These are phyloP conservation scores for Asterella californica DNA, from an alignment of 225 moss, liverwort and hornwort species.

Conservation along the genomic window DNA sequence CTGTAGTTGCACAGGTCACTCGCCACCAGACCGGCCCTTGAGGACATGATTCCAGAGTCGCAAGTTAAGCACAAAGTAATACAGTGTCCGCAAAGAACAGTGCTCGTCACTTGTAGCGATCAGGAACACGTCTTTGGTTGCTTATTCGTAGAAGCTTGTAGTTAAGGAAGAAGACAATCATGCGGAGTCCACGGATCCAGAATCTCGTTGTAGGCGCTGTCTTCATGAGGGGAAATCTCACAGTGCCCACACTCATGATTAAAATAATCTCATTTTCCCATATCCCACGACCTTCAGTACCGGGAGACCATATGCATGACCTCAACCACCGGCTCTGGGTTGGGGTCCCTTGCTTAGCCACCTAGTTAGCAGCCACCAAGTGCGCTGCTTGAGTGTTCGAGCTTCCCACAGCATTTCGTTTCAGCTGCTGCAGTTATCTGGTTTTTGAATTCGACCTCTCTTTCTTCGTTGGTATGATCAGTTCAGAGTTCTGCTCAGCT, in stretches of 20 bases:
- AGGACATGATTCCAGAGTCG: background rate
- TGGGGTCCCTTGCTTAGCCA: background rate
- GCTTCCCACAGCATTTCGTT: background rate
- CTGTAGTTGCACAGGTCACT: slow-evolving; percentile 9
- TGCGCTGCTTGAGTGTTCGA: background rate
- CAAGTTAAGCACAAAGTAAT: background rate
- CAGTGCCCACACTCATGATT: background rate
- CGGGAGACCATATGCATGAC: slow-evolving; percentile 1
- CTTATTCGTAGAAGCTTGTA: background rate
- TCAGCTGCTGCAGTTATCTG: background rate
- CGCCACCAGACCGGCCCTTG: background rate
- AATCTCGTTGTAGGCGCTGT: background rate
- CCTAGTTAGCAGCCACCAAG: background rate
- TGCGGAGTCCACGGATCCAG: background rate
- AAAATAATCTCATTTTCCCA: background rate
- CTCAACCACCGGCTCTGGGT: background rate
- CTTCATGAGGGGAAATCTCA: background rate
- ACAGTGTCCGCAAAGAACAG: background rate
- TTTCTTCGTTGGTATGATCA: background rate
- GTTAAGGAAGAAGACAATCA: slow-evolving; percentile 8
- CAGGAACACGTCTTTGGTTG: background rate
- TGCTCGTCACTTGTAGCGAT: background rate
- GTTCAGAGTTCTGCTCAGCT: background rate
- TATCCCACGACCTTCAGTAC: slow-evolving; percentile 1
- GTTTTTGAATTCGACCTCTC: background rate